Base-by-base conservation (phyloP, 257 asterid genomes). In the Solanum virginianum region DNA sequence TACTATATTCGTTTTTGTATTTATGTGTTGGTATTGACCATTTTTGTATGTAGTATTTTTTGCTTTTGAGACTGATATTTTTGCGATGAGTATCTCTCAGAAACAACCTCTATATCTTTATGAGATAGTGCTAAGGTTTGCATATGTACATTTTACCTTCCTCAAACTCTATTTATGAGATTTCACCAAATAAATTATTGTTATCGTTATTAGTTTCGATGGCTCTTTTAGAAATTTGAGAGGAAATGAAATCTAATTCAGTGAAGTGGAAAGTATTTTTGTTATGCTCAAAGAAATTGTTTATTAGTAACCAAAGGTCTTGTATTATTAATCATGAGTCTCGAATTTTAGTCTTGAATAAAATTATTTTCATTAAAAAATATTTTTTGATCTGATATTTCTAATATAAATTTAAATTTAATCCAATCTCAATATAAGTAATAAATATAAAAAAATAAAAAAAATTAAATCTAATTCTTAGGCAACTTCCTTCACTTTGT, bases 11-110 rank as follows among this genome's bases (percentile, higher is more conserved):
- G 0, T 32, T 32, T 32, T 32, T 32, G 3, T 32, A 32, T 2
- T 32, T 32, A 32, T 32, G 4, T 32, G 4, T 32, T 32, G 36
- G 36, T 32, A 32, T 32, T 32, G 4, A 32, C 1, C 4, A 32
- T 32, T 32, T 29, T 32, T 32, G 4, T 29, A 29, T 29, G 2
- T 29, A 29, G 2, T 2, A 29, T 29, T 29, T 29, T 29, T 0
- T 29, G 32, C 4, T 32, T 32, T 32, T 2, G 4, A 4, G 4
- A 32, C 0, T 32, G 36, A 32, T 2, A 32, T 32, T 32, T 32
- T 32, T 32, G 36, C 4, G 1, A 2, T 32, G 4, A 32, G 36
- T 32, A 4, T 0, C 4, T 32, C 4, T 2, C 36, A 0, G 1
- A 32, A 32, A 32, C 0, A 32, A 3, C 4, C 1, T 32, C 3